Conservation (phyloP, 148 eudicot genomes). For the Camellia lanceoleosa region DNA sequence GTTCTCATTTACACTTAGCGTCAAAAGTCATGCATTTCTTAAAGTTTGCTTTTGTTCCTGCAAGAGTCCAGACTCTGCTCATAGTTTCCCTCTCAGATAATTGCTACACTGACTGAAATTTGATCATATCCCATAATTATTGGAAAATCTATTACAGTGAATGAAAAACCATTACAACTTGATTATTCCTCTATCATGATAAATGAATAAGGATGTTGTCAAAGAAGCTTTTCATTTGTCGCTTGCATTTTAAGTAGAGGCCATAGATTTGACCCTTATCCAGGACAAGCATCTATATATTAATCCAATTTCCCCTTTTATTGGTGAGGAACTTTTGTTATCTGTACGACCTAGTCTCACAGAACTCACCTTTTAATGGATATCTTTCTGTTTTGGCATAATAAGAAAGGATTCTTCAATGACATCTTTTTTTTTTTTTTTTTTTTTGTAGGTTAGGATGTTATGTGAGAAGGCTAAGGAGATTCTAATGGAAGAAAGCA, state of each 20-base stretch:
- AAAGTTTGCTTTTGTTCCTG: too few relatives aligned
- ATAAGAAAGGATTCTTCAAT: neutral
- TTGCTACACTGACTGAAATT: too few relatives aligned
- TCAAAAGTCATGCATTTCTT: too few relatives aligned
- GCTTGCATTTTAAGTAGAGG: neutral
- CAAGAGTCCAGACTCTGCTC: too few relatives aligned
- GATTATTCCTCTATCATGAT: neutral
- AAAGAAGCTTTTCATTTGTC: neutral
- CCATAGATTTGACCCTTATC: neutral
- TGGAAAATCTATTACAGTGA: neutral
- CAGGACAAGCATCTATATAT: neutral
- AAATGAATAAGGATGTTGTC: neutral
- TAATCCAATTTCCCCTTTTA: neutral
- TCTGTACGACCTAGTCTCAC: neutral
- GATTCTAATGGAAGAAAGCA: conserved; percentile 91
- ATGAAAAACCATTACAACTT: neutral
- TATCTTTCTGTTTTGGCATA: neutral
- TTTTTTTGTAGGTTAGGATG: conserved; percentile 54
- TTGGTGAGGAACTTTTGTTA: neutral
- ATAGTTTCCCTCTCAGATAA: too few relatives aligned
- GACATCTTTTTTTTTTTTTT: neutral
- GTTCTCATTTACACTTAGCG: too few relatives aligned
- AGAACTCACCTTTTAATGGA: neutral
- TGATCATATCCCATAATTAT: too few relatives aligned
- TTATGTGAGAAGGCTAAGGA: conserved; percentile 95